phyloP scores from a whole-genome alignment of 139 green algal species.

The Chlorella sp. region DNA sequence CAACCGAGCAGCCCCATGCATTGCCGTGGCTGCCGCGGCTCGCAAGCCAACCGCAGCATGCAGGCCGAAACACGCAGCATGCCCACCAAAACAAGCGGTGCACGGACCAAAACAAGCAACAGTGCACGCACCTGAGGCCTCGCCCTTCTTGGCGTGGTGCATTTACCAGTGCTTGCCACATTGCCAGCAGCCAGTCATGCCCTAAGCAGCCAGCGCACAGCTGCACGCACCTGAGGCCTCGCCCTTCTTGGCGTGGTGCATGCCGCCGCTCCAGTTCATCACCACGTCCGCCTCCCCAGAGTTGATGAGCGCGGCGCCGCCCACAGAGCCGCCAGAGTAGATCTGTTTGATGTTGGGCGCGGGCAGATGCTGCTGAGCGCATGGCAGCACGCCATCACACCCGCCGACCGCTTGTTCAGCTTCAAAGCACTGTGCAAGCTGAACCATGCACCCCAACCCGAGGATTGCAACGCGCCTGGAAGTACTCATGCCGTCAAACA shows the following conservation, averaged over 20 bases:
- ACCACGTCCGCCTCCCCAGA: slow-evolving; percentile 82
- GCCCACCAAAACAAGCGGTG: not conserved
- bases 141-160: not conserved
- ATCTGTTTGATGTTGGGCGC: slow-evolving; percentile 46
- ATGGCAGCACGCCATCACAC: not conserved
- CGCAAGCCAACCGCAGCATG: too few relatives aligned
- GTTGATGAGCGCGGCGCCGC: slow-evolving; percentile 91
- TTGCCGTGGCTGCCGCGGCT: too few relatives aligned
- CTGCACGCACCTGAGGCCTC: slow-evolving; percentile 50
- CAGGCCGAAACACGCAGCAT: too few relatives aligned
- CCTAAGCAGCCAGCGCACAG: too few relatives aligned
- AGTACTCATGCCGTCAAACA: slow-evolving; percentile 99
- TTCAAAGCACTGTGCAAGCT: too few relatives aligned
- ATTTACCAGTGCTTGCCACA: not conserved
- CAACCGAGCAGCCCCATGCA: too few relatives aligned
- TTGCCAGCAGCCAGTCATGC: not conserved
- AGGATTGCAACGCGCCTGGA: slow-evolving; percentile 51
- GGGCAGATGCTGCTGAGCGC: not conserved
- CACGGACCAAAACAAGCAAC: not conserved
- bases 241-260: slow-evolving; percentile 98
- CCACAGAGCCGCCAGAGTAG: slow-evolving; percentile 87
- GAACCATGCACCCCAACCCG: not conserved
- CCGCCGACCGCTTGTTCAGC: too few relatives aligned
- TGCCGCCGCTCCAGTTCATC: slow-evolving; percentile 97
- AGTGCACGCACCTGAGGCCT: not conserved